phyloP scores from a whole-genome alignment of 1,139 yeast genomes.

The Sugiyamaella xylanicola region DNA sequence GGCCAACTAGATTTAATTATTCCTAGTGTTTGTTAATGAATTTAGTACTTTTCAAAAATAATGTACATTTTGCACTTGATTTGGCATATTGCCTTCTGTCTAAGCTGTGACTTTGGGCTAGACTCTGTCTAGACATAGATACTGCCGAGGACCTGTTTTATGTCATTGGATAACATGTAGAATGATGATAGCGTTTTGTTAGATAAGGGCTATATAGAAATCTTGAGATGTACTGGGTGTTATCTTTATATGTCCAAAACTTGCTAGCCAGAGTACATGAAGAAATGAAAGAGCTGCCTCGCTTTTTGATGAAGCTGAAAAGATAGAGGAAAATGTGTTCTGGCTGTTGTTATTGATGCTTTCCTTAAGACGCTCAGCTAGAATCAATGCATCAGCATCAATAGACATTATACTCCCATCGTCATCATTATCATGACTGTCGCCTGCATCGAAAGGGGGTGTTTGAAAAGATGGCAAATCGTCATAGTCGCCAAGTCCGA shows the following conservation, averaged over 20 bases:
- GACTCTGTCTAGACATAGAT: neutral
- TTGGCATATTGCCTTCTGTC: neutral
- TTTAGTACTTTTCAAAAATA: slow-evolving; percentile 15
- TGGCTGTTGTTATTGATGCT: neutral
- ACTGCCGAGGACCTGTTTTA: too few relatives aligned
- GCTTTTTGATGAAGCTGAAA: neutral
- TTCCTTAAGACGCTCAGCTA: slow-evolving; percentile 10
- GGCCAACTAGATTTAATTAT: slow-evolving; percentile 48
- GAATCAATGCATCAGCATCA: slow-evolving; percentile 17
- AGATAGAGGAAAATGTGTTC: slow-evolving; percentile 2
- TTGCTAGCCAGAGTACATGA: slow-evolving; percentile 19
- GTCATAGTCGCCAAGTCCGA: neutral
- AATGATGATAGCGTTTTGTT: too few relatives aligned
- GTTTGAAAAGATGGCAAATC: slow-evolving; percentile 3
- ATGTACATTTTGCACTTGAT: slow-evolving; percentile 12
- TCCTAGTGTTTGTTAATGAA: slow-evolving; percentile 17
- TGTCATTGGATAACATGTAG: too few relatives aligned
- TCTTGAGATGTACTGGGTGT: too few relatives aligned
- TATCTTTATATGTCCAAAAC: slow-evolving; percentile 8
- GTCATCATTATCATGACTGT: neutral
- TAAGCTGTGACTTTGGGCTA: neutral
- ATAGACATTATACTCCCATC: neutral
- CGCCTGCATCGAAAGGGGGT: neutral
- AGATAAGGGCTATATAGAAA: neutral
- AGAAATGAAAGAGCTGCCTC: slow-evolving; percentile 16